Evolutionary conservation across 257 asterid genomes (phyloP).

Genomic region (Jacaranda mimosifolia): DNA sequence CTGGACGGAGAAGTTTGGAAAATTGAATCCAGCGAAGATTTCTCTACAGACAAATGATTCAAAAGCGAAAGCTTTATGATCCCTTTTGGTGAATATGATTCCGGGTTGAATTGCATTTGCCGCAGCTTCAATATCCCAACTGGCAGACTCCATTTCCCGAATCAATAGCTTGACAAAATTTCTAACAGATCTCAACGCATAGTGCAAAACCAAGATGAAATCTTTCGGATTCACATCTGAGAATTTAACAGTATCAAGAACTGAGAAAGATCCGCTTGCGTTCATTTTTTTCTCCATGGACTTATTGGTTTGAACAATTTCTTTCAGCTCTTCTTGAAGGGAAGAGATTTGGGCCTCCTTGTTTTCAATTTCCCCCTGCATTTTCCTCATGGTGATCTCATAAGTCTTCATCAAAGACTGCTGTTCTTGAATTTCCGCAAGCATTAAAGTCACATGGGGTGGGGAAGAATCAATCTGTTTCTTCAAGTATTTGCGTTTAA

Average conservation of each 20-base stretch:
- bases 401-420: conserved; percentile 93
- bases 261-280: conserved; percentile 83
- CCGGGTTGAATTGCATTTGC: conserved; percentile 63
- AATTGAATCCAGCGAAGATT: conserved; percentile 67
- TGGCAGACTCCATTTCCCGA: conserved; percentile 77
- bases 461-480: conserved; percentile 82
- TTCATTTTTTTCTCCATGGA: conserved; percentile 69
- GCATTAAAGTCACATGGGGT: conserved; percentile 91
- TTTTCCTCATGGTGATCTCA: conserved; percentile 93
- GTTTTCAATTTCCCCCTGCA: conserved; percentile 74
- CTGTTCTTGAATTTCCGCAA: conserved; percentile 95
- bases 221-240: conserved; percentile 60
- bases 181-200: conserved; percentile 71
- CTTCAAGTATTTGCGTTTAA: conserved; percentile 70
- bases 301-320: conserved; percentile 48
- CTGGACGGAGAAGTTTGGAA: conserved; percentile 43
- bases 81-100: conserved; percentile 52
- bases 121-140: conserved; percentile 91
- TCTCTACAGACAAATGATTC: conserved; percentile 90
- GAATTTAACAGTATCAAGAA: conserved; percentile 68
- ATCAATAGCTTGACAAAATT: conserved; percentile 73
- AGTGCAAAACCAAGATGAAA: conserved; percentile 71
- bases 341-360: conserved; percentile 48
- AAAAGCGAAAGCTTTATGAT: conserved; percentile 74
- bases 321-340: conserved; percentile 44